These are phyloP conservation scores for Penicillium chermesinum DNA, from an alignment of 495 filamentous ascomycete species.

Conservation along the genomic window DNA sequence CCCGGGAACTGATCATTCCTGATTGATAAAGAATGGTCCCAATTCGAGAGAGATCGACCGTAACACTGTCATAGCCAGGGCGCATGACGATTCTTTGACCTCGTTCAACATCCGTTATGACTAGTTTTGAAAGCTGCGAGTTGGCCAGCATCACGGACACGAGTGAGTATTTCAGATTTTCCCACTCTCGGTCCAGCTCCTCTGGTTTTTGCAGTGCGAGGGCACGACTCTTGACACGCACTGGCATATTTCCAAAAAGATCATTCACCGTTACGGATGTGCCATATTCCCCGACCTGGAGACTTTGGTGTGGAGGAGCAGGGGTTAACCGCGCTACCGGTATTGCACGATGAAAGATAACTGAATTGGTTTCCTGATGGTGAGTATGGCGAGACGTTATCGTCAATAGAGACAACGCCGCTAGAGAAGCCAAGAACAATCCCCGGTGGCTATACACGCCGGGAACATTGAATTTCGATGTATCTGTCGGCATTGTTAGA, in stretches of 20 bases:
- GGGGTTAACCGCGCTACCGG: constrained; percentile 64
- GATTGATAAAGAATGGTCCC: constrained; percentile 60
- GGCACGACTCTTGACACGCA: constrained; percentile 81
- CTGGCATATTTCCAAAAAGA: constrained; percentile 92
- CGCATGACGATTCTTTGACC: constrained; percentile 30
- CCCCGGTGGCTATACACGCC: constrained; percentile 64
- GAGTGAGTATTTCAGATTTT: constrained; percentile 53
- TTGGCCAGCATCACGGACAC: constrained; percentile 63
- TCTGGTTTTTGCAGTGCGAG: constrained; percentile 39
- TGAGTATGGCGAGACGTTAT: constrained; percentile 69
- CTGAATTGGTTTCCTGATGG: constrained; percentile 60
- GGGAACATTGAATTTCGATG: constrained; percentile 62
- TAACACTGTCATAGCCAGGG: background rate
- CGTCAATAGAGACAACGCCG: constrained; percentile 69
- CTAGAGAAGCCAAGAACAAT: constrained; percentile 71
- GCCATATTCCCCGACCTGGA: constrained; percentile 58
- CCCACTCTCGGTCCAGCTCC: constrained; percentile 66
- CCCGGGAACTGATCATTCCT: constrained; percentile 49
- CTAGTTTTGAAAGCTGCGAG: constrained; percentile 27
- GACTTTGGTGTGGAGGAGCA: constrained; percentile 54
- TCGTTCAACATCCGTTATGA: constrained; percentile 27
- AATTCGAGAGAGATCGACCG: constrained; percentile 32
- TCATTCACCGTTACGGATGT: constrained; percentile 78
- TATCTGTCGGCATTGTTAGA: constrained; percentile 50
- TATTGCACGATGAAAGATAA: constrained; percentile 67